Base-by-base conservation (phyloP, 306 rosid species). In the Dalbergia oliveri region DNA sequence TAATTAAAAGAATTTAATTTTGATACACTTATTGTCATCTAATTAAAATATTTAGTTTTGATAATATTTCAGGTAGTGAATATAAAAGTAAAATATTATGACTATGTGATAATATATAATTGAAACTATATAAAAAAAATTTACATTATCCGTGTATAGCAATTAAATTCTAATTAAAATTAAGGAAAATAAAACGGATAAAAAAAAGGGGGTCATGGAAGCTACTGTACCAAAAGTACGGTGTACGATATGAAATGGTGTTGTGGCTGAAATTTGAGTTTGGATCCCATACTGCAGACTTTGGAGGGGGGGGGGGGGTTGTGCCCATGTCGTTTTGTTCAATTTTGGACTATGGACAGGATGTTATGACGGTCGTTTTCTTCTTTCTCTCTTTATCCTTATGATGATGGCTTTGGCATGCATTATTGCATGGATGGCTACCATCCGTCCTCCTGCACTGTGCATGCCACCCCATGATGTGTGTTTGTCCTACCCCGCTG, bases 351-450 rank as follows among this genome's bases (percentile, higher is more conserved):
- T 5, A 69, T 51, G 84, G 60, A 66, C 39, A 57, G 45, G 45
- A 81, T 57, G 49, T 53, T 21, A 50, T 69, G 4, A 76, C 54
- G 54, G 82, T 83, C 86, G 57, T 77, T 83, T 82, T 82, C 80
- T 81, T 8, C 9, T 12, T 54, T 47, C 8, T 70, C 44, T 65
- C 76, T 72, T 72, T 33, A 47, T 57, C 71, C 75, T 56, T 14
- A 82, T 71, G 70, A 77, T 82, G 75, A 3, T 37, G 41, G 51
- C 76, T 72, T 53, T 64, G 5, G 13, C 9, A 70, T 77, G 82
- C 71, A 82, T 76, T 62, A 77, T 83, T 72, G 76, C 76, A 72
- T 83, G 66, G 59, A 57, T 18, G 37, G 37, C 31, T 10, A n/a
- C 35, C 63, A 10, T 49, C 35, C 31, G 13, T 23, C 63, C 51